phyloP scores from a whole-genome alignment of 441 rosid genomes.

The Metrosideros polymorpha region DNA sequence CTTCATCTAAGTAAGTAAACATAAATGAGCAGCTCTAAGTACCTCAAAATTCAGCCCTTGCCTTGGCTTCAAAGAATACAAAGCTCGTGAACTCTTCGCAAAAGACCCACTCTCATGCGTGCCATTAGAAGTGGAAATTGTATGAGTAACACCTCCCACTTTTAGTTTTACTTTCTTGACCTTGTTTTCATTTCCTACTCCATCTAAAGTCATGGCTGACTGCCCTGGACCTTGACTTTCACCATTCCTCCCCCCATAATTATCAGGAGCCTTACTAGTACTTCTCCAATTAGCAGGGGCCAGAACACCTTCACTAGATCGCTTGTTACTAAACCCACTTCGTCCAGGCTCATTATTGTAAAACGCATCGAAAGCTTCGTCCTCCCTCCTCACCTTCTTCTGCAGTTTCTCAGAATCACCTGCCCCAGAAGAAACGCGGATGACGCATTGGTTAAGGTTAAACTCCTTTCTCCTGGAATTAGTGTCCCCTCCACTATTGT shows the following conservation, averaged over 20 bases:
- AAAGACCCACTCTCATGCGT: conserved; percentile 35
- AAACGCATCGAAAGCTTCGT: conserved; percentile 22
- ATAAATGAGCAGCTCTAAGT: neutral
- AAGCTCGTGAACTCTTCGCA: conserved; percentile 17
- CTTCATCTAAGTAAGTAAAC: conserved; percentile 16
- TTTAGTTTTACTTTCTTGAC: conserved; percentile 62
- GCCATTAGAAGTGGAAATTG: conserved; percentile 43
- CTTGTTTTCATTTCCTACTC: conserved; percentile 32
- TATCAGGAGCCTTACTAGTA: conserved; percentile 14
- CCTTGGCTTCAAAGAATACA: conserved; percentile 18
- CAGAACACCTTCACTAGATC: conserved; percentile 64
- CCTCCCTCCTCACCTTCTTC: conserved; percentile 20
- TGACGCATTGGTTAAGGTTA: conserved; percentile 54
- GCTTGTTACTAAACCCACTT: conserved; percentile 25
- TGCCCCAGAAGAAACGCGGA: conserved; percentile 28
- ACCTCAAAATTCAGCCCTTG: conserved; percentile 48
- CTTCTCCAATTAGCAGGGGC: conserved; percentile 70
- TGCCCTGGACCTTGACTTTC: conserved; percentile 33
- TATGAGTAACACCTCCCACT: conserved; percentile 50
- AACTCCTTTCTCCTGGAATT: conserved; percentile 58
- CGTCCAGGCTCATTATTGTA: conserved; percentile 26
- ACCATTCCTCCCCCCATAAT: conserved; percentile 29
- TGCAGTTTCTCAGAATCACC: conserved; percentile 16
- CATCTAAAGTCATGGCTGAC: conserved; percentile 20
- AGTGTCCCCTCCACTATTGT: conserved; percentile 36